These are phyloP conservation scores for Drechmeria coniospora DNA, from an alignment of 2,329 filamentous ascomycete species.

Conservation along the genomic window DNA sequence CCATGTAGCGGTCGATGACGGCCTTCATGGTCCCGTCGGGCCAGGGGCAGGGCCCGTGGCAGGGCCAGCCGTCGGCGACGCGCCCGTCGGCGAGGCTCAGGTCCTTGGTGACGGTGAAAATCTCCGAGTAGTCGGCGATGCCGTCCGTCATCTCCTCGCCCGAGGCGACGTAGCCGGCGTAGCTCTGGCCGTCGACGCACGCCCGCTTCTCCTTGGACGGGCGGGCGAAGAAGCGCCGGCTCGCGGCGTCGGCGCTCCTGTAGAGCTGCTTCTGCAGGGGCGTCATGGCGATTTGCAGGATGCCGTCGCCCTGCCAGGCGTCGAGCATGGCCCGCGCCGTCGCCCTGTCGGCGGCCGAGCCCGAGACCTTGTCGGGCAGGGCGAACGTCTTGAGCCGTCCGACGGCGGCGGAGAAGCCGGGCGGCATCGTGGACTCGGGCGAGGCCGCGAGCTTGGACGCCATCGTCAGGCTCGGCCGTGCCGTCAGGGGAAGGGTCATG, in stretches of 20 bases:
- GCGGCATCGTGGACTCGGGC: constrained; percentile 14
- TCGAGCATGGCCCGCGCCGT: constrained; percentile 24
- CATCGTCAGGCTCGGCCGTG: too few relatives aligned
- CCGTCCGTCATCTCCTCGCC: constrained; percentile 32
- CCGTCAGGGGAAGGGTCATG: too few relatives aligned
- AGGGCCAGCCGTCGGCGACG: constrained; percentile 28
- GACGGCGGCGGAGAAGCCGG: constrained; percentile 10
- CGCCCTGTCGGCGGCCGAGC: constrained; percentile 15
- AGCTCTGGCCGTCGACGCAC: constrained; percentile 28
- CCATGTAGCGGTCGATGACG: constrained; percentile 24
- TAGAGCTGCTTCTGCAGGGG: constrained; percentile 18
- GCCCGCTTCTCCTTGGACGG: constrained; percentile 21
- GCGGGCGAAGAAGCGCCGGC: constrained; percentile 23
- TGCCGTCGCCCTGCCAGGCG: constrained; percentile 28
- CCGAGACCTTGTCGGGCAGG: constrained; percentile 22
- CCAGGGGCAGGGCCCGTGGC: constrained; percentile 34
- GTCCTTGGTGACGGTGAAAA: constrained; percentile 36
- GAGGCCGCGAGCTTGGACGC: too few relatives aligned
- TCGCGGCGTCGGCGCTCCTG: constrained; percentile 19
- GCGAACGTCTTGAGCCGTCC: constrained; percentile 23
- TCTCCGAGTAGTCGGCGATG: constrained; percentile 35
- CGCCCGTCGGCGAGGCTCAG: constrained; percentile 21
- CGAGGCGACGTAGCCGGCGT: constrained; percentile 32
- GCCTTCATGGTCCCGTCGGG: constrained; percentile 24
- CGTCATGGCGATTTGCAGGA: constrained; percentile 28